These are phyloP conservation scores for Amauroascus niger DNA, from an alignment of 2,329 filamentous ascomycete species.

Conservation along the genomic window DNA sequence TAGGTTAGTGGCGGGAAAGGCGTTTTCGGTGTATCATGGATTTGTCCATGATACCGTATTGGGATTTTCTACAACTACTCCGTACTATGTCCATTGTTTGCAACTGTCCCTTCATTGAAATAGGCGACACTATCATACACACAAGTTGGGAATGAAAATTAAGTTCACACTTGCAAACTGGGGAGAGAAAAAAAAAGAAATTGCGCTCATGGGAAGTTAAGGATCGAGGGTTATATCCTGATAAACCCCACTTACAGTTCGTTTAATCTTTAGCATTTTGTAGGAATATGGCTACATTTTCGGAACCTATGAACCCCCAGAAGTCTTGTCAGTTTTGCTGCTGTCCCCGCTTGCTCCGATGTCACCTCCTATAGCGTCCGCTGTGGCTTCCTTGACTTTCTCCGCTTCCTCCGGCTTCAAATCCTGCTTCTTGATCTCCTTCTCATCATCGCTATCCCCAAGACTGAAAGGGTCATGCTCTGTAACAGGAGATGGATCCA, in stretches of 20 bases:
- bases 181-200: too few relatives aligned
- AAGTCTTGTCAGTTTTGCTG: slow-evolving; percentile 20
- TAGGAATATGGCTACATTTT: neutral
- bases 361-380: slow-evolving; percentile 38
- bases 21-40: too few relatives aligned
- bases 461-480: slow-evolving; percentile 96
- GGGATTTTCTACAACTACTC: neutral
- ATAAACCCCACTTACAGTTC: too few relatives aligned
- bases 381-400: slow-evolving; percentile 55
- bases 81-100: too few relatives aligned
- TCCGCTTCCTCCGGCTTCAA: slow-evolving; percentile 47
- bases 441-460: slow-evolving; percentile 90
- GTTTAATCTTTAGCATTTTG: too few relatives aligned
- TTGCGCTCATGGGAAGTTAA: too few relatives aligned
- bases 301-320: slow-evolving; percentile 21
- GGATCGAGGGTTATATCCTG: too few relatives aligned
- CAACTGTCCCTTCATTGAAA: neutral
- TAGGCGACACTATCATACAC: neutral
- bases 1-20: too few relatives aligned
- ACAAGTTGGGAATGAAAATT: neutral
- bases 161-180: neutral
- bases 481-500: slow-evolving; percentile 72
- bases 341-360: slow-evolving; percentile 10
- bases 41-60: neutral
- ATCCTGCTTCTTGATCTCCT: slow-evolving; percentile 61